Base-by-base conservation (phyloP, 768 basidiomycete species). In the Tricholoma matsutake region DNA sequence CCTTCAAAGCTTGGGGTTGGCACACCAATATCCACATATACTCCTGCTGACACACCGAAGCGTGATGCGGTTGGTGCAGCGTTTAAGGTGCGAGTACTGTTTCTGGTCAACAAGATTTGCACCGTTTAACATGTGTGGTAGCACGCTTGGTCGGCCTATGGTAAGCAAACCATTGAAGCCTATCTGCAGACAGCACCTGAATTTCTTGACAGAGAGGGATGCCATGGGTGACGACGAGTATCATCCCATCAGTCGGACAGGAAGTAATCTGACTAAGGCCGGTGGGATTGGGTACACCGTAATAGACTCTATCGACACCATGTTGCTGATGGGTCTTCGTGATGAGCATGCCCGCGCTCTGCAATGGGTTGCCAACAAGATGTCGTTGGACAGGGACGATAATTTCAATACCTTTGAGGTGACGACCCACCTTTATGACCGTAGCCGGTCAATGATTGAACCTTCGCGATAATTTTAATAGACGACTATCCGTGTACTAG, bases 141-240 rank as follows among this genome's bases (percentile, higher is more conserved):
- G 93, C 84, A 94, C 73, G 91, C 92, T 22, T 96, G 93, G 92
- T 71, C 67, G 61, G 89, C 92, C 29, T 96, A 96, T 69, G 92
- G 92, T 92, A 57, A 78, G 68, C 43, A 7, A 18, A 34, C 5
- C 29, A 3, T 58, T 62, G 20, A 10, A 4, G n/a, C 0, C 22
- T 25, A 10, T 22, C 9, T 1, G 10, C 28, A 3, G n/a, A 51
- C 6, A 54, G 57, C 53, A 60, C 25, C 59, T 66, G 58, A 60
- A 41, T 31, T 67, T 54, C 54, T 5, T 54, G 29, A 47, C 75
- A 94, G 94, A 94, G 76, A 77, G 85, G 51, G 87, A 97, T 71
- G 95, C 95, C 1, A 94, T 93, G 86, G 95, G 95, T 1, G 82
- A 82, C 59, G 94, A 97, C 76, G 92, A 96, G 72, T 97, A 94